Conservation (phyloP, 139 green algal species). For the Coelastrella sp. region DNA sequence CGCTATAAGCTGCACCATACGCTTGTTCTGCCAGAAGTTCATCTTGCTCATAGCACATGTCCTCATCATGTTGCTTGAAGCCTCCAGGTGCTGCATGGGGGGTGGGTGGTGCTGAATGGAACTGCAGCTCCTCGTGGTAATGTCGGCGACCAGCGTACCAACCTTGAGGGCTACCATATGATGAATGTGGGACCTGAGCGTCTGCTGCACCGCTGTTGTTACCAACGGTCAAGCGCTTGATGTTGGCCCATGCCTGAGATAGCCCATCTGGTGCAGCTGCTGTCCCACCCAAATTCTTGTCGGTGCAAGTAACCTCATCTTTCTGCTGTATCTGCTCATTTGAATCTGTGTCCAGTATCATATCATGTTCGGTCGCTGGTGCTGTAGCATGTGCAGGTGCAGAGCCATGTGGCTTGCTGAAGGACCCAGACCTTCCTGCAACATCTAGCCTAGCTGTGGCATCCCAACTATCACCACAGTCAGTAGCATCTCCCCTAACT, state of each 20-base stretch:
- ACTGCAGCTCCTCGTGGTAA: background rate
- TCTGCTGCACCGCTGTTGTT: too few species aligned
- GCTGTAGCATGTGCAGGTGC: background rate
- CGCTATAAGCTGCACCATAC: background rate
- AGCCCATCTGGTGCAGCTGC: background rate
- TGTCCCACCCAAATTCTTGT: too few species aligned
- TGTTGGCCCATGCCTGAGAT: background rate
- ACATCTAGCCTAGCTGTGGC: background rate
- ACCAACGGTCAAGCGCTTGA: background rate
- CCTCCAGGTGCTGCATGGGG: background rate
- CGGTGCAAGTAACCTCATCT: too few species aligned
- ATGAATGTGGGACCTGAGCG: too few species aligned
- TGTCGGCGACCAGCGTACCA: background rate
- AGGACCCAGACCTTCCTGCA: background rate
- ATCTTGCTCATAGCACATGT: background rate
- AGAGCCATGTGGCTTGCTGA: background rate
- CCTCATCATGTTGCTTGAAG: background rate
- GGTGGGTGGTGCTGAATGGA: background rate
- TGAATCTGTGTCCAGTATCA: too few species aligned
- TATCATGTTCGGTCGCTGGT: background rate
- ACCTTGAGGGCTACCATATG: background rate
- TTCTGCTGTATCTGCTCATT: background rate
- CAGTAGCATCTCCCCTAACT: too few species aligned
- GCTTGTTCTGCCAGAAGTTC: background rate
- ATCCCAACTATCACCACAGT: background rate